phyloP scores from a whole-genome alignment of 2,329 filamentous ascomycete genomes.

The Grosmannia penicillata region DNA sequence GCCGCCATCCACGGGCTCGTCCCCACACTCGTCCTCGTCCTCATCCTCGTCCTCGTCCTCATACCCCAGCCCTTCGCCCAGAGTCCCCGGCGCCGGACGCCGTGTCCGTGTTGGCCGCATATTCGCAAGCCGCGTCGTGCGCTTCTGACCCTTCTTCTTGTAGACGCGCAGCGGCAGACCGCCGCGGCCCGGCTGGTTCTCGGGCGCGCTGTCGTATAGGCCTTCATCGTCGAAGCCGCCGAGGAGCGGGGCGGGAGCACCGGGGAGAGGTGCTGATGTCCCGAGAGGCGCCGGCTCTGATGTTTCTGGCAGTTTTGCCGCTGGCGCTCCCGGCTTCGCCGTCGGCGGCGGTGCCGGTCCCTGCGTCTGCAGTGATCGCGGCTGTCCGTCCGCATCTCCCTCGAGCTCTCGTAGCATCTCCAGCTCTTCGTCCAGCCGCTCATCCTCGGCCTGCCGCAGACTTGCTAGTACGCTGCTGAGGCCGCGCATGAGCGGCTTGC shows the following conservation, averaged over 20 bases:
- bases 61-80: slow-evolving; percentile 17
- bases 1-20: slow-evolving; percentile 9
- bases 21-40: slow-evolving; percentile 24
- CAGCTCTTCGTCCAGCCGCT: slow-evolving; percentile 56
- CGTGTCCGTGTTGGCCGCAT: slow-evolving; percentile 40
- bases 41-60: slow-evolving; percentile 24
- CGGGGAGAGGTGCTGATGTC: slow-evolving; percentile 7
- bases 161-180: slow-evolving; percentile 47
- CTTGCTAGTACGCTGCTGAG: slow-evolving; percentile 61
- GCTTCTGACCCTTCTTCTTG: slow-evolving; percentile 77
- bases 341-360: slow-evolving; percentile 9
- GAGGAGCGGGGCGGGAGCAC: slow-evolving; percentile 23
- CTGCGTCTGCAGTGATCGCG: slow-evolving; percentile 13
- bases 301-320: neutral
- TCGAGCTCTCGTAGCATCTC: slow-evolving; percentile 63
- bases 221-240: slow-evolving; percentile 51
- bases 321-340: neutral
- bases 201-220: slow-evolving; percentile 37
- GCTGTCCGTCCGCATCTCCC: slow-evolving; percentile 18
- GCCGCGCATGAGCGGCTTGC: slow-evolving; percentile 50
- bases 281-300: neutral
- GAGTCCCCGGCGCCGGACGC: slow-evolving; percentile 24
- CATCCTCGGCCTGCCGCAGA: slow-evolving; percentile 55
- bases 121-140: slow-evolving; percentile 55
- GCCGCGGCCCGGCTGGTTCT: slow-evolving; percentile 31